Percentiles rank a stretch among this genome's conserved stretches.
phyloP scores from a whole-genome alignment of 805 yeast species.

The Cyberlindnera mississippiensis region DNA sequence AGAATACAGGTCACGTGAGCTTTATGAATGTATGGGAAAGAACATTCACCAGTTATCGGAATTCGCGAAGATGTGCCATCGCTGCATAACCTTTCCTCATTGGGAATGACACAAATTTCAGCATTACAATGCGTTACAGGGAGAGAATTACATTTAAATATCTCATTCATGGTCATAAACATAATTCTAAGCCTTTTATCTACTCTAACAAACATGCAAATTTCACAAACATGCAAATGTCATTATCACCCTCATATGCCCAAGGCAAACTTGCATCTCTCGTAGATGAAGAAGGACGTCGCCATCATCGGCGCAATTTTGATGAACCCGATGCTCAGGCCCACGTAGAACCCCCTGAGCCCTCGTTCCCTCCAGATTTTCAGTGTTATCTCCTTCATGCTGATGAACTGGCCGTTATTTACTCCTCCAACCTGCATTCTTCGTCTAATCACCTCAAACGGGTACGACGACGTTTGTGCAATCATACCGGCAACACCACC shows the following conservation, averaged over 20 bases:
- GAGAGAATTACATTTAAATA: too few species aligned
- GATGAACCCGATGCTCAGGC: conserved; percentile 90
- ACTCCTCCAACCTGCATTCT: conserved; percentile 95
- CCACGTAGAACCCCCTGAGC: conserved; percentile 84
- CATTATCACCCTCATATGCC: too few species aligned
- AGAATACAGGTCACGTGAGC: too few species aligned
- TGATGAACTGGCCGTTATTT: conserved; percentile 49
- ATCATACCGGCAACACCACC: conserved; percentile 96
- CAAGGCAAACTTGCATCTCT: conserved; percentile 67
- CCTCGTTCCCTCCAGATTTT: conserved; percentile 74
- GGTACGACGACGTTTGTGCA: conserved; percentile 95
- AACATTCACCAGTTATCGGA: too few species aligned
- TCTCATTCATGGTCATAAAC: too few species aligned
- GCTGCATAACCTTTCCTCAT: background rate
- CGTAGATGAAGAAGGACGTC: conserved; percentile 92
- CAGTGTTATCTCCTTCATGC: conserved; percentile 50
- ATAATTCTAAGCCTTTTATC: too few species aligned
- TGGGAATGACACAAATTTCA: background rate
- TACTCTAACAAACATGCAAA: too few species aligned
- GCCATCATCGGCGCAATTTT: conserved; percentile 98
- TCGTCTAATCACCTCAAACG: conserved; percentile 91
- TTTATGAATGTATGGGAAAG: too few species aligned
- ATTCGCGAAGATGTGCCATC: background rate
- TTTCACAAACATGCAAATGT: too few species aligned
- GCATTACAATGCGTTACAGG: too few species aligned